Evolutionary conservation across 228 moss, liverwort and hornwort species (phyloP), one percentile per base, ranked within the genome.

Genomic region (Sphagnum fallax): DNA sequence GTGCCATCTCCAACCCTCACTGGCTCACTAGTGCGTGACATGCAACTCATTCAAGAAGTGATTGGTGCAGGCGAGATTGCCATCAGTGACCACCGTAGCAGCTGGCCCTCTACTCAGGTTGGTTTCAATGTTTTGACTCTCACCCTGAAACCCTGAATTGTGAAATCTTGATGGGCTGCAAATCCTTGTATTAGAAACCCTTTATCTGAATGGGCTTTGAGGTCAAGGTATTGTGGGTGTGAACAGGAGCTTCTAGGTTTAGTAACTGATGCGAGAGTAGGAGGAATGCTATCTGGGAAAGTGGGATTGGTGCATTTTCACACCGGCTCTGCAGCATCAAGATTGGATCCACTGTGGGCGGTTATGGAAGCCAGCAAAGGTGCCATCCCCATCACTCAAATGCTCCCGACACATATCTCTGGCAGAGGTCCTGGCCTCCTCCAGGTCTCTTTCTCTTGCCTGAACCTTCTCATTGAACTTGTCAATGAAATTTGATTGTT

Each of bases 21-120:
- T 3, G 95, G 95, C 53, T 90, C 95, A 6, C 81, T 95, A 49
- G 55, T 92, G 50, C 87, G 92, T 50, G 95, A 95, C 75, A 67
- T 95, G 74, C 87, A 90, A 64, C 89, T 95, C 8, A 84, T 95
- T 63, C 82, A 92, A 47, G 90, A 95, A 72, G 92, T 95, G 4
- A 73, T 95, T 52, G 95, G 95, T 15, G 90, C 89, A 5, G 95
- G 92, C 60, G 95, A 95, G 71, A 92, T 95, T 55, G 95, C 95
- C 52, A 88, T 95, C 52, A 92, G 92, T 62, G 95, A 95, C 73
- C 95, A 95, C 62, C 84, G 95, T 32, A 87, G 95, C 75, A 95
- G 95, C 74, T 95, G 95, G 95, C 92, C 95, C 64, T 68, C 62
- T 8, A 73, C 88, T 50, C 76, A 84, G 80, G 95, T 95, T 69